A percentile compares a stretch with the other conserved stretches of the same genome.
Conservation (phyloP, 2,329 filamentous ascomycete species). For the Pseudocercospora pini-densiflorae region DNA sequence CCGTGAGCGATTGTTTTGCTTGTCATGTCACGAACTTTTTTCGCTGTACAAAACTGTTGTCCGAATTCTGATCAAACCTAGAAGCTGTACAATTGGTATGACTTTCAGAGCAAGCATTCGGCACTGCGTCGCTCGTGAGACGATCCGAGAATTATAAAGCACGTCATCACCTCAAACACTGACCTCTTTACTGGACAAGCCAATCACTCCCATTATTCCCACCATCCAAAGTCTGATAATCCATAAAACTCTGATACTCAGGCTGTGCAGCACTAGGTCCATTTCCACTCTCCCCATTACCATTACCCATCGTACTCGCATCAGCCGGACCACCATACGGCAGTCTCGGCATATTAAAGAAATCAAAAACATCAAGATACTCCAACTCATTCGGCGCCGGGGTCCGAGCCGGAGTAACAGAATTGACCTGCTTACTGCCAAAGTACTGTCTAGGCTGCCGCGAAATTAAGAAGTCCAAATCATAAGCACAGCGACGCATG, state of each 20-base stretch:
- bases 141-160: background rate
- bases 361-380: constrained; percentile 91
- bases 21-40: too few species aligned
- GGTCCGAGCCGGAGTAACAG: constrained; percentile 41
- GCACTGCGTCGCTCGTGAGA: background rate
- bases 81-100: background rate
- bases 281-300: constrained; percentile 33
- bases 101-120: background rate
- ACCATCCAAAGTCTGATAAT: constrained; percentile 29
- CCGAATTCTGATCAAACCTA: background rate
- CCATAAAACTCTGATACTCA: constrained; percentile 33
- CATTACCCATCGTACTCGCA: constrained; percentile 29
- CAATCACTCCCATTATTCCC: constrained; percentile 26
- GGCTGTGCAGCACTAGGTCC: constrained; percentile 27
- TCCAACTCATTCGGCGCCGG: constrained; percentile 83
- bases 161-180: background rate
- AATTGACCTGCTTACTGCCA: constrained; percentile 25
- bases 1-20: too few species aligned
- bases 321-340: constrained; percentile 47
- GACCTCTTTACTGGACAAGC: constrained; percentile 24
- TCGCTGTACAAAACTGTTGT: too few species aligned
- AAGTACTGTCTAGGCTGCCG: constrained; percentile 67
- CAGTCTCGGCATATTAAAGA: constrained; percentile 87
- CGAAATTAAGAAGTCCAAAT: constrained; percentile 87
- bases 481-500: constrained; percentile 89